These are phyloP conservation scores for Pulchroboletus neoregius DNA, from an alignment of 1,284 basidiomycete genomes.

Conservation along the genomic window DNA sequence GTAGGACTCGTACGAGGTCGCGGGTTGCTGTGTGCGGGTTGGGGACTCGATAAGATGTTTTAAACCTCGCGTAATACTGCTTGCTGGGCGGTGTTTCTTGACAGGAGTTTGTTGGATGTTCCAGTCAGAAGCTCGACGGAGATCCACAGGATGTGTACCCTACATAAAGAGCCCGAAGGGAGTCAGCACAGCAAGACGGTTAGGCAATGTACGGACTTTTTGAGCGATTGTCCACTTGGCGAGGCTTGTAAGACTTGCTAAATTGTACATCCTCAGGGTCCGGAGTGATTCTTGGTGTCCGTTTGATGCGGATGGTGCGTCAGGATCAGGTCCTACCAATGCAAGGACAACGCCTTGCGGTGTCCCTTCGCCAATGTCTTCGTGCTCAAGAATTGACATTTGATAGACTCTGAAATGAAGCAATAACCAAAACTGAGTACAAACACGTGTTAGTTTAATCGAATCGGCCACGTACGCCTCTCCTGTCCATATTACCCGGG, in stretches of 20 bases:
- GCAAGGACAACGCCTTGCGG: conserved; percentile 72
- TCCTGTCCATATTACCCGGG: conserved; percentile 65
- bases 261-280: conserved; percentile 73
- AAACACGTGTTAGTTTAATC: neutral
- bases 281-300: conserved; percentile 51
- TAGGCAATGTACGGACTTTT: conserved; percentile 43
- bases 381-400: conserved; percentile 68
- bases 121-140: conserved; percentile 50
- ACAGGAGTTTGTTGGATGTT: conserved; percentile 46
- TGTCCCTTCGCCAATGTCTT: conserved; percentile 53
- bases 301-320: conserved; percentile 40
- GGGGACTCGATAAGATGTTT: conserved; percentile 51
- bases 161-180: conserved; percentile 25
- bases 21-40: conserved; percentile 26
- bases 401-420: conserved; percentile 57
- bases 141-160: conserved; percentile 58
- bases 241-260: conserved; percentile 66
- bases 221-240: conserved; percentile 68
- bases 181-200: conserved; percentile 5
- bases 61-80: conserved; percentile 57
- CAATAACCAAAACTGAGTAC: conserved; percentile 1
- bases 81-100: conserved; percentile 54
- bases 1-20: conserved; percentile 35
- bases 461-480: conserved; percentile 55
- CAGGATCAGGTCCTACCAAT: conserved; percentile 59